phyloP scores from a whole-genome alignment of 805 yeast genomes.

The Suhomyces sp. region DNA sequence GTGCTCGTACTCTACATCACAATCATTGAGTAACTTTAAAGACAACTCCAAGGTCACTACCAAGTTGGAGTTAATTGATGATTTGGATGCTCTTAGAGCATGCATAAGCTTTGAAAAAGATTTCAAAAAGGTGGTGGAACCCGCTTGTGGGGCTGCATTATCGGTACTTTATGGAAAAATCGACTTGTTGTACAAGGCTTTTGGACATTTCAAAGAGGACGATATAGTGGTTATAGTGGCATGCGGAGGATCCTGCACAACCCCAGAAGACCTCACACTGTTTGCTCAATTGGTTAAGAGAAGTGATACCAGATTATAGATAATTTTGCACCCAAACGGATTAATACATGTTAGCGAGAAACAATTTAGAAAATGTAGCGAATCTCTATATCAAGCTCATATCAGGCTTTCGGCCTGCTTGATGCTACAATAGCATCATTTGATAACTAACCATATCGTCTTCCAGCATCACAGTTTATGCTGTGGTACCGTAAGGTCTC shows the following conservation, averaged over 20 bases:
- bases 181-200: constrained; percentile 21
- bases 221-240: constrained; percentile 52
- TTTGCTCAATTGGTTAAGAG: constrained; percentile 13
- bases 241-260: constrained; percentile 45
- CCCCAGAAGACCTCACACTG: constrained; percentile 11
- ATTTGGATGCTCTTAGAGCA: constrained; percentile 53
- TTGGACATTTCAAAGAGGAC: constrained; percentile 30
- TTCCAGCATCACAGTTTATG: not conserved
- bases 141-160: constrained; percentile 72
- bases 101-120: constrained; percentile 50
- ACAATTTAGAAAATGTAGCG: not conserved
- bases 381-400: no score
- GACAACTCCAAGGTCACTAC: constrained; percentile 14
- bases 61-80: constrained; percentile 35
- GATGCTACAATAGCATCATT: no score
- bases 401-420: not conserved
- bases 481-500: not conserved
- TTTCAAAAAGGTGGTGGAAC: constrained; percentile 55
- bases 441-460: not conserved
- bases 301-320: constrained; percentile 6
- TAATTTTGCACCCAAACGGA: not conserved
- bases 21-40: constrained; percentile 42
- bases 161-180: constrained; percentile 46
- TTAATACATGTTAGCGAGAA: not conserved
- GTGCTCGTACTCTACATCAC: constrained; percentile 52